phyloP scores from a whole-genome alignment of 352 stramenopile species.

The Globisporangium cystogenes region DNA sequence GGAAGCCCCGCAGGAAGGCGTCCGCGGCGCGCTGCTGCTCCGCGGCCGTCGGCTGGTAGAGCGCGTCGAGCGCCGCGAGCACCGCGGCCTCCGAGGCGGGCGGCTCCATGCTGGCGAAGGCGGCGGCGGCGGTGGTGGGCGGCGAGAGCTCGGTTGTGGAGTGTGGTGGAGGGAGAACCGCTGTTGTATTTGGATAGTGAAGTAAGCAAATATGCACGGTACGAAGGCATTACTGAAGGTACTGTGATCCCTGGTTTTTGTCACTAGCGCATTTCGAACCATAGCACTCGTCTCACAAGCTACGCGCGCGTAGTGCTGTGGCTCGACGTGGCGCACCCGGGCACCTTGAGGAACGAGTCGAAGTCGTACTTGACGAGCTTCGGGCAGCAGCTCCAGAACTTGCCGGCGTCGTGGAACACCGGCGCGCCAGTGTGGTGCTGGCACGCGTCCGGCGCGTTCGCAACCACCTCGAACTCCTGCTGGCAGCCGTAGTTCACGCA shows the following conservation, averaged over 20 bases:
- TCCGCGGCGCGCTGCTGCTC: slow-evolving; percentile 61
- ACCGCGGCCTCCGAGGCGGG: slow-evolving; percentile 23
- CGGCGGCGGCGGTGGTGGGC: no score
- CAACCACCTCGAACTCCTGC: slow-evolving; percentile 87
- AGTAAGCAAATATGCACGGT: neutral
- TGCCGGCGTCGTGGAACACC: slow-evolving; percentile 92
- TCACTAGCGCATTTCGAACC: neutral
- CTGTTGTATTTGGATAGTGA: neutral
- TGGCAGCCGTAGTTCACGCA: slow-evolving; percentile 92
- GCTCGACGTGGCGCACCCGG: slow-evolving; percentile 75
- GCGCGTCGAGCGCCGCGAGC: slow-evolving; percentile 41
- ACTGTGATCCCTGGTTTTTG: neutral
- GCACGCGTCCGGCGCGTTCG: slow-evolving; percentile 78
- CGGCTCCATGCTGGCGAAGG: neutral
- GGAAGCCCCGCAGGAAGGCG: slow-evolving; percentile 72
- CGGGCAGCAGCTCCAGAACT: slow-evolving; percentile 93
- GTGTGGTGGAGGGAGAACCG: neutral
- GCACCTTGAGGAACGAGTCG: slow-evolving; percentile 90
- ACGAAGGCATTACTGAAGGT: no score
- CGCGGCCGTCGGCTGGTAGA: slow-evolving; percentile 54
- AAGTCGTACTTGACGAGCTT: slow-evolving; percentile 94
- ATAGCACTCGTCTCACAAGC: no score
- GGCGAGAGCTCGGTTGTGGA: neutral
- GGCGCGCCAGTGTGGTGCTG: slow-evolving; percentile 83
- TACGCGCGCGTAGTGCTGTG: slow-evolving; percentile 54